These are phyloP conservation scores for Clavulina sp. DNA, from an alignment of 768 basidiomycete species.

Conservation along the genomic window DNA sequence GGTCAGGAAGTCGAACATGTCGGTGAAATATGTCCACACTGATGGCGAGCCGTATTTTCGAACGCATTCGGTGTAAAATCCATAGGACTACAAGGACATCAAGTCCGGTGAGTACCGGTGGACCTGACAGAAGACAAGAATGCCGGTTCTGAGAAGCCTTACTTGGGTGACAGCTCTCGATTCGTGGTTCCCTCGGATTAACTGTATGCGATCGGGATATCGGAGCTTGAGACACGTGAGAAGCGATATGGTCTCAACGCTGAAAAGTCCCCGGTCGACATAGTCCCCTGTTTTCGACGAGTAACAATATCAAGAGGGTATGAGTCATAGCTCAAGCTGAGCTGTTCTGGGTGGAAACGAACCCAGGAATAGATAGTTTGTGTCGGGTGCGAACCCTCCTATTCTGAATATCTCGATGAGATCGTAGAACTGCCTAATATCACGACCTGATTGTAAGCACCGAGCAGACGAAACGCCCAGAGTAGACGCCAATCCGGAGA, in stretches of 20 bases:
- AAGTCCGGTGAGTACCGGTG: not conserved
- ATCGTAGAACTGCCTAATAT: conserved; percentile 90
- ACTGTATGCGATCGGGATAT: conserved; percentile 89
- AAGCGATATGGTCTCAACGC: conserved; percentile 95
- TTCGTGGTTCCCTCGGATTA: conserved; percentile 97
- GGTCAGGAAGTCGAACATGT: conserved; percentile 99
- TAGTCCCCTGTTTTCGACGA: conserved; percentile 60
- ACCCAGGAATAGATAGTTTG: conserved; percentile 98
- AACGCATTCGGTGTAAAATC: conserved; percentile 97
- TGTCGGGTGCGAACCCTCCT: conserved; percentile 90
- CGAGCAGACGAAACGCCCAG: too few relatives aligned
- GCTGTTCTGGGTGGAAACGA: conserved; percentile 17
- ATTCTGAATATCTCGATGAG: conserved; percentile 98
- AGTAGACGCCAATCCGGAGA: conserved; percentile 7
- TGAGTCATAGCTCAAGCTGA: not conserved
- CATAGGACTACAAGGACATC: conserved; percentile 62
- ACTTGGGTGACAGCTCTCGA: conserved; percentile 96
- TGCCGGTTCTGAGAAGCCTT: conserved; percentile 22
- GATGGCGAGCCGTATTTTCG: conserved; percentile 91
- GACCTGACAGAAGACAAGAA: not conserved
- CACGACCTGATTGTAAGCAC: not conserved
- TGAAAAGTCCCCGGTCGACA: conserved; percentile 93
- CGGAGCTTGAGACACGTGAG: conserved; percentile 92
- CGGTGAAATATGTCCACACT: conserved; percentile 99
- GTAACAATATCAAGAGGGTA: not conserved